phyloP scores from a whole-genome alignment of 495 filamentous ascomycete species.

The Penicillium paxilli region DNA sequence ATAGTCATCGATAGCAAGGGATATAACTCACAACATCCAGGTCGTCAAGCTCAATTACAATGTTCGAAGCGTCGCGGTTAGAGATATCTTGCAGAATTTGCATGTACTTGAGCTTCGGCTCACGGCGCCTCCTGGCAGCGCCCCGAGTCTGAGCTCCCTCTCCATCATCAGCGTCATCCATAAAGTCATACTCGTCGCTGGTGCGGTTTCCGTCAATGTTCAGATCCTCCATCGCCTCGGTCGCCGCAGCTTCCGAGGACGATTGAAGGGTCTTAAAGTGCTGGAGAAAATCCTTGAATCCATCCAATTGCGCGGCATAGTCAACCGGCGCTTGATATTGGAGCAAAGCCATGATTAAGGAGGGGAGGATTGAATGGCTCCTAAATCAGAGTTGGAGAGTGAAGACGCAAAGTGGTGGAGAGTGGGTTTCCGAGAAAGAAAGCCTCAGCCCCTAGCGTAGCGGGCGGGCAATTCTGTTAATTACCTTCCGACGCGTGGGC shows the following conservation, averaged over 20 bases:
- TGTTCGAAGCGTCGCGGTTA: slow-evolving; percentile 69
- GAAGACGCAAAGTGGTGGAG: slow-evolving; percentile 23
- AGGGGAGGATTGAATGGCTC: slow-evolving; percentile 10
- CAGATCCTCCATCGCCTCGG: slow-evolving; percentile 76
- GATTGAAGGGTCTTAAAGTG: slow-evolving; percentile 83
- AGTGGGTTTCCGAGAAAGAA: slow-evolving; percentile 17
- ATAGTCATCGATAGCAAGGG: background rate
- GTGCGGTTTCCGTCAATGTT: slow-evolving; percentile 83
- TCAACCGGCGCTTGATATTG: slow-evolving; percentile 74
- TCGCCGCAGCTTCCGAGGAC: slow-evolving; percentile 64
- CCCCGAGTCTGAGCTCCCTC: slow-evolving; percentile 41
- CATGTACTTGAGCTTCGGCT: slow-evolving; percentile 84
- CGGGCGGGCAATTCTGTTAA: too few species aligned
- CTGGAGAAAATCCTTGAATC: slow-evolving; percentile 84
- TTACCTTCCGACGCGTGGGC: slow-evolving; percentile 1
- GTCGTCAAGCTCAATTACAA: slow-evolving; percentile 89
- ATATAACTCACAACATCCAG: slow-evolving; percentile 61
- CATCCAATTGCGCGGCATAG: slow-evolving; percentile 81
- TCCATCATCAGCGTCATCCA: slow-evolving; percentile 77
- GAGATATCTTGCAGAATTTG: slow-evolving; percentile 85
- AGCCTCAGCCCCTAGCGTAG: background rate
- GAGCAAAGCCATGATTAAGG: slow-evolving; percentile 77
- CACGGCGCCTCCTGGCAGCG: slow-evolving; percentile 39
- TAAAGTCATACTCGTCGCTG: slow-evolving; percentile 94
- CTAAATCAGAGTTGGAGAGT: slow-evolving; percentile 16